Percentiles rank a stretch among this genome's conserved stretches.
These are phyloP conservation scores for Cytospora piceicola DNA, from an alignment of 2,329 filamentous ascomycete species.

Conservation along the genomic window DNA sequence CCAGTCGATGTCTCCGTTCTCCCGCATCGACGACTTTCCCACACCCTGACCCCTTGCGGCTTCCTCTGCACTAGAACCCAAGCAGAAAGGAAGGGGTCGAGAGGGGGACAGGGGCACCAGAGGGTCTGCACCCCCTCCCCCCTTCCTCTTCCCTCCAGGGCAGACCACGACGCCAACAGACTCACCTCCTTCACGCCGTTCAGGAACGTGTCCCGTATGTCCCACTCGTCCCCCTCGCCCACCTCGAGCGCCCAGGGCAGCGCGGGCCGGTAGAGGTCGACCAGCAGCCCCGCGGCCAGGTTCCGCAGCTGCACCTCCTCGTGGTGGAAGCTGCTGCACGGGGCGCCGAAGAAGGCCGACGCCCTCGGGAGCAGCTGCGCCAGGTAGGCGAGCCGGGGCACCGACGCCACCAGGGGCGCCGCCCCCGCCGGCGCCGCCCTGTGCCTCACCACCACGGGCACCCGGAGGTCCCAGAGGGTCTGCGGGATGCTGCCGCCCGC, in stretches of 20 bases:
- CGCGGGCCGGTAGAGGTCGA: constrained; percentile 59
- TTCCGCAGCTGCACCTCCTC: constrained; percentile 58
- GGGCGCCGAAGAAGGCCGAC: constrained; percentile 54
- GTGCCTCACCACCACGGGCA: constrained; percentile 61
- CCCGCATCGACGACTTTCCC: not conserved
- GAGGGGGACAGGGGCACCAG: not conserved
- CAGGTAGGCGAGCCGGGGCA: constrained; percentile 64
- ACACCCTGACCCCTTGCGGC: not conserved
- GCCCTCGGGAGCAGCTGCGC: constrained; percentile 61
- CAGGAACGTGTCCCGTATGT: constrained; percentile 65
- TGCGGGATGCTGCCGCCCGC: constrained; percentile 42
- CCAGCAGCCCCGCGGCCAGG: constrained; percentile 57
- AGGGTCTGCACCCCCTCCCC: too few relatives aligned
- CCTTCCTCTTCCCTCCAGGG: too few relatives aligned
- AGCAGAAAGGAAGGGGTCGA: not conserved
- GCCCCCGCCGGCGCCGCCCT: constrained; percentile 44
- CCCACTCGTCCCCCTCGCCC: constrained; percentile 59
- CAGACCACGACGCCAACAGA: too few relatives aligned
- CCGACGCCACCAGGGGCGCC: constrained; percentile 55
- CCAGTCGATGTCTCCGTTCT: constrained; percentile 2
- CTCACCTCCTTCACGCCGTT: constrained; percentile 66
- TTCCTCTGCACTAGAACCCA: not conserved
- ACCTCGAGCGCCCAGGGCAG: constrained; percentile 61
- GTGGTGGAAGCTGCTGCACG: constrained; percentile 64
- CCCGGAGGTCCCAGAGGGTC: constrained; percentile 57